Percentiles rank a stretch among this genome's conserved stretches.
Conservation (phyloP, 495 filamentous ascomycete genomes). For the Penicillium parvum region DNA sequence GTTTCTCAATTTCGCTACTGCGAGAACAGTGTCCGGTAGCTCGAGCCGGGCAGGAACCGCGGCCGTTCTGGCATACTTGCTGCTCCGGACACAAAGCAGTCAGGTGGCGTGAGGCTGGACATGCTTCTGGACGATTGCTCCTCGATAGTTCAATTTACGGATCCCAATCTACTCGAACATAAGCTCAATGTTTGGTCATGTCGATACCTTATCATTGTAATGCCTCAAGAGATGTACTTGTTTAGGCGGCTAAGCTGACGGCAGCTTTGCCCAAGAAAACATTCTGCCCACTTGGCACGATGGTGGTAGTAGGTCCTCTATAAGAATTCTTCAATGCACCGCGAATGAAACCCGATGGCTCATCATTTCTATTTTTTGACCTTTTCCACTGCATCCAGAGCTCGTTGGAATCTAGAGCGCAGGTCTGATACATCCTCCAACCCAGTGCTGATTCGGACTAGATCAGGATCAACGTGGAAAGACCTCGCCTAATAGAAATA, state of each 20-base stretch:
- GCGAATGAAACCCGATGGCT: not conserved
- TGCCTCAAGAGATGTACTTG: too few relatives aligned
- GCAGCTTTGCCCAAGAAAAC: too few relatives aligned
- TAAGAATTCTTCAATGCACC: conserved; percentile 1
- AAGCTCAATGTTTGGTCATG: conserved; percentile 1
- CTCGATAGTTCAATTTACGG: conserved; percentile 14
- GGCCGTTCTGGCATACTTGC: too few relatives aligned
- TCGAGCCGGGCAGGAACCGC: too few relatives aligned
- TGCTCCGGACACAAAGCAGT: too few relatives aligned
- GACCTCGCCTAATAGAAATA: conserved; percentile 54
- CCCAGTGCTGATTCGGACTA: conserved; percentile 87
- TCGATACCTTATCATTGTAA: too few relatives aligned
- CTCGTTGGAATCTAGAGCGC: conserved; percentile 40
- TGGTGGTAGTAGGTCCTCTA: too few relatives aligned
- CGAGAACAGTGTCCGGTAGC: too few relatives aligned
- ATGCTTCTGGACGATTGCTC: conserved; percentile 3
- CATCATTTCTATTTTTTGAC: conserved; percentile 7
- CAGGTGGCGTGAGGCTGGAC: conserved; percentile 3
- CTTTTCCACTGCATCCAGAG: conserved; percentile 42
- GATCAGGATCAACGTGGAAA: conserved; percentile 70
- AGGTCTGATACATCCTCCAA: conserved; percentile 73
- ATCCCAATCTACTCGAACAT: conserved; percentile 16
- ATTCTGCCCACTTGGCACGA: too few relatives aligned
- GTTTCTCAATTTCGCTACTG: not conserved
- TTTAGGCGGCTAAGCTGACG: too few relatives aligned